These are phyloP conservation scores for Lipomyces kockii DNA, from an alignment of 805 yeast species.

Conservation along the genomic window DNA sequence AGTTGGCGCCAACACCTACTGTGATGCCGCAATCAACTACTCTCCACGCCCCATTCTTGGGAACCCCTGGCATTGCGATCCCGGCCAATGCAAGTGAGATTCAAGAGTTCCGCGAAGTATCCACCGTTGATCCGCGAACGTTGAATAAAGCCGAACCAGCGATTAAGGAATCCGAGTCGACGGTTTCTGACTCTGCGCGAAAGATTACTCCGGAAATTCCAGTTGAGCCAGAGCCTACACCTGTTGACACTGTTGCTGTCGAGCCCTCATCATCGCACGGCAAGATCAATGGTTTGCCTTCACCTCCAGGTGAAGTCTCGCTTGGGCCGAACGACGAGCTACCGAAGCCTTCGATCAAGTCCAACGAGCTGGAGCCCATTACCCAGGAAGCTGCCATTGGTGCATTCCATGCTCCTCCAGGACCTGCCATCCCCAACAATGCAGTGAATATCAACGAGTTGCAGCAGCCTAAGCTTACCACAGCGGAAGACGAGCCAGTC, in stretches of 20 bases:
- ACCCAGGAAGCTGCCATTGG: constrained; percentile 19
- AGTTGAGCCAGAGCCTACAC: constrained; percentile 2
- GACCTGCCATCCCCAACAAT: constrained; percentile 67
- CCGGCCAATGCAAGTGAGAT: constrained; percentile 67
- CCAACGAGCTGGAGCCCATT: not conserved
- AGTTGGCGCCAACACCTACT: constrained; percentile 10
- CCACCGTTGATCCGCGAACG: constrained; percentile 45
- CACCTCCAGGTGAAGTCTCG: not conserved
- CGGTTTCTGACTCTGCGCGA: constrained; percentile 5
- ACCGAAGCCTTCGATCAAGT: not conserved
- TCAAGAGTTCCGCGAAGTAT: constrained; percentile 63
- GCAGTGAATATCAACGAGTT: constrained; percentile 71
- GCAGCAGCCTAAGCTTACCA: constrained; percentile 43
- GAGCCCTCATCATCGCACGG: constrained; percentile 8
- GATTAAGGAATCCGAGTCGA: not conserved
- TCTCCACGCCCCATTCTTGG: constrained; percentile 19
- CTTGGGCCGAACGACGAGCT: constrained; percentile 2
- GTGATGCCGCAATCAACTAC: constrained; percentile 7
- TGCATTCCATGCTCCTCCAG: constrained; percentile 55
- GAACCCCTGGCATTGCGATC: constrained; percentile 68
- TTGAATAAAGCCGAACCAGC: not conserved
- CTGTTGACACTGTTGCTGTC: not conserved
- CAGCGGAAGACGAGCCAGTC: not conserved
- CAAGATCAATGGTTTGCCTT: not conserved
- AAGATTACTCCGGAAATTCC: not conserved